phyloP scores from a whole-genome alignment of 1,284 basidiomycete species.

The Fomitiporia mediterranea region DNA sequence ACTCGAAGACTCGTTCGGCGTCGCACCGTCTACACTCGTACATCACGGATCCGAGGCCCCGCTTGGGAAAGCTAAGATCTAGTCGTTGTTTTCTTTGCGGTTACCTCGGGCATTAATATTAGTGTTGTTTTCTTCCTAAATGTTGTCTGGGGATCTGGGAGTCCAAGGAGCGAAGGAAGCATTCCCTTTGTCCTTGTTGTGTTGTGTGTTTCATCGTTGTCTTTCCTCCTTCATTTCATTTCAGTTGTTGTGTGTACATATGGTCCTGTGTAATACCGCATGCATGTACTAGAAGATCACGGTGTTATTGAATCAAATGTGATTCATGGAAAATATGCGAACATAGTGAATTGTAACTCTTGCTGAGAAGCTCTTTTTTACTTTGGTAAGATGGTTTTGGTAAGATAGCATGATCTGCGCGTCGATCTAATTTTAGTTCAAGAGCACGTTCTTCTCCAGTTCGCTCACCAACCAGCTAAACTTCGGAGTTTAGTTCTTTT shows the following conservation, averaged over 20 bases:
- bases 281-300: no score
- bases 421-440: constrained; percentile 12
- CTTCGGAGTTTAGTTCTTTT: neutral
- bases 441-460: neutral
- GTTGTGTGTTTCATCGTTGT: neutral
- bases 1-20: constrained; percentile 70
- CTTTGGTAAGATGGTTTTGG: no score
- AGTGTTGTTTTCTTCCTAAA: constrained; percentile 5
- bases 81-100: neutral
- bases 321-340: no score
- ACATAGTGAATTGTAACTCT: no score
- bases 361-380: no score
- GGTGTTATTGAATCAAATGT: no score
- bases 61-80: constrained; percentile 17
- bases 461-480: neutral
- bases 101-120: neutral
- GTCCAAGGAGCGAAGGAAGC: neutral
- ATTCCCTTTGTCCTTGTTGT: neutral
- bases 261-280: no score
- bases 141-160: neutral
- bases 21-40: constrained; percentile 76
- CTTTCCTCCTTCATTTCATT: neutral
- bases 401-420: constrained; percentile 7
- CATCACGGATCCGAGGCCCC: constrained; percentile 44
- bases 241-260: neutral